Base-by-base conservation (phyloP, 768 basidiomycete genomes). In the Obba rivulosa region DNA sequence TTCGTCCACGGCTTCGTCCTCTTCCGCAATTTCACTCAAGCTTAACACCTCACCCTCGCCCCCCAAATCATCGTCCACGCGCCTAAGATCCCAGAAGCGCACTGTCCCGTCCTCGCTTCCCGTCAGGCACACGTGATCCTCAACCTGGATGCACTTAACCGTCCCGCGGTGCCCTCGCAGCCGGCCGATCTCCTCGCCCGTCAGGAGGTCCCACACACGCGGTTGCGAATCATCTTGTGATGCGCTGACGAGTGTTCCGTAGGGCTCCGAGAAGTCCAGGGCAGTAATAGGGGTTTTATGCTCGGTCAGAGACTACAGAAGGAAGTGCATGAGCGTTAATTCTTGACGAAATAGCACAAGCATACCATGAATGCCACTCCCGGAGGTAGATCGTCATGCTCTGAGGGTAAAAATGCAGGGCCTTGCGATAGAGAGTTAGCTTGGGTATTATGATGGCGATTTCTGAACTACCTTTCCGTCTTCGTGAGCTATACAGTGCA, bases 281-380 rank as follows among this genome's bases (percentile, higher is more conserved):
- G 92, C 83, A 0, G 85, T 83, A 55, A 99, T 83, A 0, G 90
- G 87, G 0, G 83, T 81, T 1, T 79, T 74, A 57, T 97, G 95
- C 41, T 80, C 80, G 36, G 84, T 76, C 25, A 98, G 74, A 3
- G 92, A 90, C 91, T 94, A 63, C 0, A 35, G 24, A 41, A 23
- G 28, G 39, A 25, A 43, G 34, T 4, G 37, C 38, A n/a, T 31
- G 24, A 44, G 31, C n/a, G n/a, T 7, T 13, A 31, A 13, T 23
- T 31, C 5, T 13, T 41, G 20, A 16, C 37, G n/a, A 34, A 11
- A 23, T 4, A 22, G 44, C 36, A 28, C 18, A 35, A 46, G 14
- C n/a, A 45, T 67, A 91, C 92, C 94, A 99, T 98, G 69, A 99
- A 99, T 11, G 95, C 96, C 4, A 98, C 81, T 1, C 92, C 92